These are phyloP conservation scores for Hypoxylon sp. DNA, from an alignment of 2,329 filamentous ascomycete species.

Conservation along the genomic window DNA sequence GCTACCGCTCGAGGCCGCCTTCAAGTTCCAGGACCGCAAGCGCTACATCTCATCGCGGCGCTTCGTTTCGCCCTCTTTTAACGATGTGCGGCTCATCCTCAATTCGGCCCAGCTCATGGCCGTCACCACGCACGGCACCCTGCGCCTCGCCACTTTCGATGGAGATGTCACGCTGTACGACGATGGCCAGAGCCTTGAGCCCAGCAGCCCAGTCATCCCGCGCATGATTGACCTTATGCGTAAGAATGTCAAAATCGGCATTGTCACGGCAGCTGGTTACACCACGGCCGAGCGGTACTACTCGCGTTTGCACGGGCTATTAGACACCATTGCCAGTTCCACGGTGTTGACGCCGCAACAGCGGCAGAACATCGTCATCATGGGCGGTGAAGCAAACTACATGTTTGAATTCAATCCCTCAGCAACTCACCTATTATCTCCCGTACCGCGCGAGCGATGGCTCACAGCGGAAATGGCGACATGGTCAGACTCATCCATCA, in stretches of 20 bases:
- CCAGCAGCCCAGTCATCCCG: conserved; percentile 81
- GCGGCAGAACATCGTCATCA: conserved; percentile 85
- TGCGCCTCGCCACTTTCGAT: conserved; percentile 94
- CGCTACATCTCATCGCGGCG: conserved; percentile 90
- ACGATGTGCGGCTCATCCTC: conserved; percentile 91
- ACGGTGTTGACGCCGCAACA: conserved; percentile 71
- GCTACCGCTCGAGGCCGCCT: conserved; percentile 87
- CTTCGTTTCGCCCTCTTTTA: conserved; percentile 97
- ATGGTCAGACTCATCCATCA: conserved; percentile 83
- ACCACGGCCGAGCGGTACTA: conserved; percentile 90
- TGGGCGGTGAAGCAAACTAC: conserved; percentile 97
- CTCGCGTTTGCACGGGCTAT: conserved; percentile 84
- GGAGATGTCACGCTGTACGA: conserved; percentile 97
- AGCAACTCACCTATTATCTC: conserved; percentile 75
- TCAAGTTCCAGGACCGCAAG: conserved; percentile 87
- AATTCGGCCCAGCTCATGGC: conserved; percentile 97
- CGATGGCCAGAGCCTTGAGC: conserved; percentile 83
- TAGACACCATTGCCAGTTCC: conserved; percentile 79
- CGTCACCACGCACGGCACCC: conserved; percentile 77
- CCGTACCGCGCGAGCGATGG: conserved; percentile 77
- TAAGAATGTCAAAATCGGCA: conserved; percentile 86
- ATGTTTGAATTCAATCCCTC: conserved; percentile 82
- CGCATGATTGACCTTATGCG: conserved; percentile 77
- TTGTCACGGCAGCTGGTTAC: conserved; percentile 97
- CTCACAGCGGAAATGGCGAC: conserved; percentile 81